These are phyloP conservation scores for Detonula confervacea DNA, from an alignment of 352 stramenopile species.

Conservation along the genomic window DNA sequence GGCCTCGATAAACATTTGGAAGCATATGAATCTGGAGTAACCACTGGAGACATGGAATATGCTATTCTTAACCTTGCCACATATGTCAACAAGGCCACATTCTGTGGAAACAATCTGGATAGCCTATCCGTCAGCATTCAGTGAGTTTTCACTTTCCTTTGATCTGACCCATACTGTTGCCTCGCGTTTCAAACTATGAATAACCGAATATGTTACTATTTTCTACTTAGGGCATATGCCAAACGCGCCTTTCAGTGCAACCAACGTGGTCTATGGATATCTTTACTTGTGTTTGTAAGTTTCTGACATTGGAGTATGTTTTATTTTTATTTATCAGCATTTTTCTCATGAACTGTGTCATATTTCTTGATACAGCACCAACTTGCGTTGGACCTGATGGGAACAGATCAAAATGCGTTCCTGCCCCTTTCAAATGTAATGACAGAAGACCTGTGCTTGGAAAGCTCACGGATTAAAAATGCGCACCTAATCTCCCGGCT, in stretches of 20 bases:
- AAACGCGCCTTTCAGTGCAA: slow-evolving; percentile 36
- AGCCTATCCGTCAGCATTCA: neutral
- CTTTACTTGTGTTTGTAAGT: slow-evolving; percentile 1
- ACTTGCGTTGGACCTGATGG: slow-evolving; percentile 40
- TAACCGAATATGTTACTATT: too few relatives aligned
- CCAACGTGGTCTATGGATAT: neutral
- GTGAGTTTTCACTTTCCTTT: too few relatives aligned
- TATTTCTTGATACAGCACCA: slow-evolving; percentile 8
- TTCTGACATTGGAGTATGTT: neutral
- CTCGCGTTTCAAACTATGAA: too few relatives aligned
- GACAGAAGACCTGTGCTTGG: slow-evolving; percentile 29
- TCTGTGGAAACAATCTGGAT: slow-evolving; percentile 35
- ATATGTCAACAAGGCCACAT: too few relatives aligned
- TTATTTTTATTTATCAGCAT: neutral
- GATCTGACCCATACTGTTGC: too few relatives aligned
- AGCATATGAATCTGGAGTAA: slow-evolving; percentile 29
- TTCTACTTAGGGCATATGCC: slow-evolving; percentile 9
- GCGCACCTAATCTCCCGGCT: slow-evolving; percentile 3
- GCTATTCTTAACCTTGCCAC: too few relatives aligned
- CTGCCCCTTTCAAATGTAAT: slow-evolving; percentile 2
- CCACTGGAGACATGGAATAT: slow-evolving; percentile 37
- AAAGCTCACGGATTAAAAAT: slow-evolving; percentile 3
- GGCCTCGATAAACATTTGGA: slow-evolving; percentile 42
- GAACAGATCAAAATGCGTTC: slow-evolving; percentile 30
- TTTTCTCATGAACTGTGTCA: too few relatives aligned